phyloP scores from a whole-genome alignment of 192 early-diverging fungal genomes.

The Coemansia sp. region DNA sequence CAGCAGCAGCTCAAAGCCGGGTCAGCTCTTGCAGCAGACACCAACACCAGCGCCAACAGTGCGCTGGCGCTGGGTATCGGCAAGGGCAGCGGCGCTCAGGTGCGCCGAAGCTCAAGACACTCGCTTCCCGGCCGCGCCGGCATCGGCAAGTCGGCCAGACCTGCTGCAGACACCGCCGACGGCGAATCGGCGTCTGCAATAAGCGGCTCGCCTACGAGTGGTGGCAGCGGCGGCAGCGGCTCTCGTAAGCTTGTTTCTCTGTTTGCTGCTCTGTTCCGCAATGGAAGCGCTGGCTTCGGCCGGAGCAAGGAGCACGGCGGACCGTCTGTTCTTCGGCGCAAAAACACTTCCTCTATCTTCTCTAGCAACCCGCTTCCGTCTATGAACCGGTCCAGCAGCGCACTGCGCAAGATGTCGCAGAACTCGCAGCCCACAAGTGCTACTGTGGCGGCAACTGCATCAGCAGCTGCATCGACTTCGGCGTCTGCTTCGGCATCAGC shows the following conservation, averaged over 20 bases:
- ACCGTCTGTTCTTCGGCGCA: slow-evolving; percentile 32
- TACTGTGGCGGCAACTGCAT: not conserved
- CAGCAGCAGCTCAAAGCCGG: slow-evolving; percentile 50
- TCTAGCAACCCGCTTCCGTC: slow-evolving; percentile 25
- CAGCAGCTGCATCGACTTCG: not conserved
- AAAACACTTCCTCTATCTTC: slow-evolving; percentile 40
- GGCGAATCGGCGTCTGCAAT: slow-evolving; percentile 15
- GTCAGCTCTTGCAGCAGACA: slow-evolving; percentile 40
- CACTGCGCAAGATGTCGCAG: slow-evolving; percentile 27
- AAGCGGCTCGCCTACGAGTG: slow-evolving; percentile 4
- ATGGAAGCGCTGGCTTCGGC: slow-evolving; percentile 20
- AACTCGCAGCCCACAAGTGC: slow-evolving; percentile 1
- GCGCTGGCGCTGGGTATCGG: slow-evolving; percentile 15
- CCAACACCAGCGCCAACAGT: slow-evolving; percentile 13
- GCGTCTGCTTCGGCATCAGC: not conserved
- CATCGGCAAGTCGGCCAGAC: slow-evolving; percentile 28
- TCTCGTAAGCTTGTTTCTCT: slow-evolving; percentile 69
- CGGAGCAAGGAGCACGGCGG: slow-evolving; percentile 24
- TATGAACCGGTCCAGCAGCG: slow-evolving; percentile 24
- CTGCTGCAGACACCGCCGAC: slow-evolving; percentile 18
- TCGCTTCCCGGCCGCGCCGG: slow-evolving; percentile 53
- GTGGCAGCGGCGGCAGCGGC: slow-evolving; percentile 27
- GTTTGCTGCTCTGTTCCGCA: slow-evolving; percentile 67
- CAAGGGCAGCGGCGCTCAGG: slow-evolving; percentile 19
- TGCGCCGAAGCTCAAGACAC: slow-evolving; percentile 45